Conservation (phyloP, 2,329 filamentous ascomycete species). For the Neofusicoccum sp. region DNA sequence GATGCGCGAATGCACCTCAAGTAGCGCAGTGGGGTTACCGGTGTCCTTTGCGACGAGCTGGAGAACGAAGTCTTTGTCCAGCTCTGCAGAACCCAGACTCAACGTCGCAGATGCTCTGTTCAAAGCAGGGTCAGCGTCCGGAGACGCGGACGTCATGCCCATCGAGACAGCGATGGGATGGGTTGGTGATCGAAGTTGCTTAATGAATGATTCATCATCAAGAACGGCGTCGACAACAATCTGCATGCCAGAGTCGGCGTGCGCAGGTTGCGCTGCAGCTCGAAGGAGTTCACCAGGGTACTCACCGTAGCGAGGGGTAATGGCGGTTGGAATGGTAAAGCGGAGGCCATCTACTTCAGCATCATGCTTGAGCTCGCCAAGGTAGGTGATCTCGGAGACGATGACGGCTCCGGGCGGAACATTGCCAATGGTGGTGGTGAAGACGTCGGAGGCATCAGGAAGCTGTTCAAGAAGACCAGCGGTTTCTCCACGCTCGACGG, state of each 20-base stretch:
- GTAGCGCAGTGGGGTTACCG: slow-evolving; percentile 60
- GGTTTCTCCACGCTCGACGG: slow-evolving; percentile 57
- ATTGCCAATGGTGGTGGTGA: slow-evolving; percentile 67
- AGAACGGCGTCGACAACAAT: slow-evolving; percentile 62
- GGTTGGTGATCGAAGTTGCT: slow-evolving; percentile 63
- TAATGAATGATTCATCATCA: slow-evolving; percentile 56
- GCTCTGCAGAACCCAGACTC: slow-evolving; percentile 50
- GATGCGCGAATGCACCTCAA: slow-evolving; percentile 64
- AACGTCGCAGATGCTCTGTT: slow-evolving; percentile 63
- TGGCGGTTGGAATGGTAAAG: slow-evolving; percentile 65
- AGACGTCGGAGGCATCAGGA: slow-evolving; percentile 61
- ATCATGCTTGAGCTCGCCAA: slow-evolving; percentile 71
- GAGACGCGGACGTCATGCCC: slow-evolving; percentile 54
- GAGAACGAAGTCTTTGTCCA: slow-evolving; percentile 66
- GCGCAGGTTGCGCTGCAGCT: slow-evolving; percentile 15
- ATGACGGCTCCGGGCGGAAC: slow-evolving; percentile 59
- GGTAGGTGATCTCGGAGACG: slow-evolving; percentile 62
- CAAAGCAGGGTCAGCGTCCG: slow-evolving; percentile 50
- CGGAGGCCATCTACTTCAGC: slow-evolving; percentile 65
- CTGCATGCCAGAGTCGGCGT: slow-evolving; percentile 42
- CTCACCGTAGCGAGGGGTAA: slow-evolving; percentile 65
- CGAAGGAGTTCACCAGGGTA: slow-evolving; percentile 39
- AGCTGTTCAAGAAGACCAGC: slow-evolving; percentile 67
- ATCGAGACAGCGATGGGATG: slow-evolving; percentile 67
- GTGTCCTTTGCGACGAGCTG: slow-evolving; percentile 61